phyloP scores from a whole-genome alignment of 306 rosid species.

The Mimosa bimucronata region DNA sequence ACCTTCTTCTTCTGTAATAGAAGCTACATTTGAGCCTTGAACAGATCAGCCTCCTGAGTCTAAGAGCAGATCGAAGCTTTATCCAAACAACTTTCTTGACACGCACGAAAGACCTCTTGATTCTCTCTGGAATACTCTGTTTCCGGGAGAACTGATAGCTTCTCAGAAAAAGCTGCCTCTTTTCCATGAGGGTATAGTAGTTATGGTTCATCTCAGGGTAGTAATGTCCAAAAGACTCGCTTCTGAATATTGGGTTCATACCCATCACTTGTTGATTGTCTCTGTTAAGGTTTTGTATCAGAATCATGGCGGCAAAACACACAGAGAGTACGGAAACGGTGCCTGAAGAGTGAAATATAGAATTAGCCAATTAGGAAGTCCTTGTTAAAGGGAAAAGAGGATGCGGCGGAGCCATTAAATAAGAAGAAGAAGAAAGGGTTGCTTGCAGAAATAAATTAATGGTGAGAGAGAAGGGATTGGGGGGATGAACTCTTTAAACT shows the following conservation, averaged over 20 bases:
- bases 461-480: constrained; percentile 2
- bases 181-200: constrained; percentile 59
- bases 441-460: not conserved
- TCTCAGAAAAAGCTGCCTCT: constrained; percentile 79
- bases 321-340: not conserved
- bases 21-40: constrained; percentile 57
- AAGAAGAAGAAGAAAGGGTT: not conserved
- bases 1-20: constrained; percentile 66
- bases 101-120: constrained; percentile 61
- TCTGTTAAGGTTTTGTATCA: constrained; percentile 33
- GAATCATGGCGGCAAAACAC: constrained; percentile 9
- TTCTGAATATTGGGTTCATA: constrained; percentile 51
- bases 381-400: not conserved
- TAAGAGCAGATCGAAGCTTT: constrained; percentile 55
- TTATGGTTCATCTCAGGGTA: constrained; percentile 33
- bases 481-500: not conserved
- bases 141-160: constrained; percentile 86
- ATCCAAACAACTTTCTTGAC: constrained; percentile 63
- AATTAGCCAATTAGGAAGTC: not conserved
- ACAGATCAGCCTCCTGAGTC: constrained; percentile 44
- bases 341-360: not conserved
- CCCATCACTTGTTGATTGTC: constrained; percentile 35
- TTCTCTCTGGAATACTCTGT: constrained; percentile 62
- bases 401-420: not conserved
- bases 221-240: constrained; percentile 53